A percentile compares a stretch with the other conserved stretches of the same genome.
These are phyloP conservation scores for Eruca vesicaria DNA, from an alignment of 441 rosid genomes.

Conservation along the genomic window DNA sequence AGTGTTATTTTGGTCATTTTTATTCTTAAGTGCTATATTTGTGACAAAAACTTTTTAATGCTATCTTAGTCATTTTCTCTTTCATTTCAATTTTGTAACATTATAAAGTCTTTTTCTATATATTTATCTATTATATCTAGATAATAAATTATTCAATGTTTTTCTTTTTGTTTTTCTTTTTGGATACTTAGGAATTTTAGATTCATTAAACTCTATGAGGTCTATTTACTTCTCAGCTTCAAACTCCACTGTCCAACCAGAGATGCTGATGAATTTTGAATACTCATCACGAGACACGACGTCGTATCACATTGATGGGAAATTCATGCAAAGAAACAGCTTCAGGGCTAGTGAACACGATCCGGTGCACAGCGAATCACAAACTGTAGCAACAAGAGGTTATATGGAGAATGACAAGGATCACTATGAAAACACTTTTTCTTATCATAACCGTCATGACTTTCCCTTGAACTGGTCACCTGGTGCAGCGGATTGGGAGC, in stretches of 20 bases:
- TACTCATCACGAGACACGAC: conserved; percentile 11
- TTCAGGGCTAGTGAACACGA: conserved; percentile 25
- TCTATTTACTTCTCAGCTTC: conserved; percentile 23
- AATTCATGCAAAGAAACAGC: conserved; percentile 40
- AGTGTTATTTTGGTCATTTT: too few species aligned
- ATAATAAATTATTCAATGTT: too few species aligned
- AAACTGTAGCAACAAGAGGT: conserved; percentile 1
- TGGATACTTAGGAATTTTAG: not conserved
- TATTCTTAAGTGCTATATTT: too few species aligned
- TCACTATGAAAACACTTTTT: not conserved
- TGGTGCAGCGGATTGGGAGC: conserved; percentile 15
- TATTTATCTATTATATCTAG: too few species aligned
- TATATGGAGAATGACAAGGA: not conserved
- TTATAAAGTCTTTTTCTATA: too few species aligned
- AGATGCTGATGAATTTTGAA: not conserved
- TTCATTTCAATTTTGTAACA: too few species aligned
- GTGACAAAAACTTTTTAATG: too few species aligned
- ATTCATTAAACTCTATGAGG: not conserved
- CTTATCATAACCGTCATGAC: not conserved
- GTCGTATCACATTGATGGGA: conserved; percentile 26
- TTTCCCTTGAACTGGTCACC: conserved; percentile 22
- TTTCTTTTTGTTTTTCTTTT: not conserved
- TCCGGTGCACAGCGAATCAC: not conserved
- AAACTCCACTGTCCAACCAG: conserved; percentile 17
- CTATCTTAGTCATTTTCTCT: too few species aligned